Conservation (phyloP, 768 basidiomycete species). For the Exidia glandulosa region DNA sequence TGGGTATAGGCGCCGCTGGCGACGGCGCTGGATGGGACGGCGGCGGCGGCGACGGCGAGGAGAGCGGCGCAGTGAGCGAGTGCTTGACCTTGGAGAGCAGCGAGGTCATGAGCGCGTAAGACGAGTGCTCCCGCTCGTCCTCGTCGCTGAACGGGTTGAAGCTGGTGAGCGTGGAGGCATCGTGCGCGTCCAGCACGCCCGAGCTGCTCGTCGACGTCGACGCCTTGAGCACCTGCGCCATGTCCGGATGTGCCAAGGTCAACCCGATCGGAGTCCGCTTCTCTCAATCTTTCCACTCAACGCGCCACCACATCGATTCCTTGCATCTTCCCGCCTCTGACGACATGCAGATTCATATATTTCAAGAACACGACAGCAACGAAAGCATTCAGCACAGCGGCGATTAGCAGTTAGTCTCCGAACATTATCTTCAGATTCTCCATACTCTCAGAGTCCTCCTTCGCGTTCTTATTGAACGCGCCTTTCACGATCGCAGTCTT, state of each 20-base stretch:
- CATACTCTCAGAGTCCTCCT: conserved; percentile 55
- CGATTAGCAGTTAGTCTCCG: conserved; percentile 28
- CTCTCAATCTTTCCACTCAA: conserved; percentile 2
- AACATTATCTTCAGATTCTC: conserved; percentile 79
- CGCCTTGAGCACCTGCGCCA: neutral
- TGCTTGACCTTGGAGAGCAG: conserved; percentile 75
- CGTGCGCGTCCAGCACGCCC: conserved; percentile 31
- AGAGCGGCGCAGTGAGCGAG: conserved; percentile 42
- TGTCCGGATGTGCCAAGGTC: no score
- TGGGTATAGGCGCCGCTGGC: conserved; percentile 31
- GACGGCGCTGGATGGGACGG: conserved; percentile 12
- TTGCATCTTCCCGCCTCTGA: no score
- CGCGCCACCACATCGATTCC: no score
- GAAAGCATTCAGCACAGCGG: no score
- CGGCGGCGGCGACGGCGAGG: conserved; percentile 14
- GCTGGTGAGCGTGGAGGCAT: conserved; percentile 66
- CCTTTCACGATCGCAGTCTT: conserved; percentile 83
- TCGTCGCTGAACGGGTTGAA: conserved; percentile 92
- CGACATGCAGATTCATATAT: no score
- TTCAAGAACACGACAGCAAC: no score
- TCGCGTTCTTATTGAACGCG: conserved; percentile 53
- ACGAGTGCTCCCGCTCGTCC: conserved; percentile 81
- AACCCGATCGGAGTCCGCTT: no score
- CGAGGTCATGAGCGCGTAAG: conserved; percentile 73
- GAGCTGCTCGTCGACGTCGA: neutral